phyloP scores from a whole-genome alignment of 2,329 filamentous ascomycete species.

The Blumeriella jaapii region DNA sequence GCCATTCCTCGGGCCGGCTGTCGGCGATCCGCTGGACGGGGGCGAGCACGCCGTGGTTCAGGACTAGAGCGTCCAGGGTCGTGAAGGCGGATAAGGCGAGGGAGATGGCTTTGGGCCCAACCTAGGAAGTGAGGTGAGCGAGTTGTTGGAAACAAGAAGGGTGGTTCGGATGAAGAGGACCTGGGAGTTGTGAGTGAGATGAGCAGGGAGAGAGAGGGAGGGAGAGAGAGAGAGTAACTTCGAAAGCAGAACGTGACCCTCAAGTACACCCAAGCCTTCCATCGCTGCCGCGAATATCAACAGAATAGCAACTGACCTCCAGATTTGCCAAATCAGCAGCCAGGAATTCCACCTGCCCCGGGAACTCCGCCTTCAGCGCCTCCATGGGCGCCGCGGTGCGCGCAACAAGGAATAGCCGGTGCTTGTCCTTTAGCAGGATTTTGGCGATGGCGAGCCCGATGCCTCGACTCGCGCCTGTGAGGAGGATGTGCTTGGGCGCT shows the following conservation, averaged over 20 bases:
- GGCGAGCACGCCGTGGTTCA: slow-evolving; percentile 80
- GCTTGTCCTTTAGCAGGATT: slow-evolving; percentile 38
- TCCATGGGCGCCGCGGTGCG: slow-evolving; percentile 39
- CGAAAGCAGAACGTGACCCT: background rate
- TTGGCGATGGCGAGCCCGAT: slow-evolving; percentile 46
- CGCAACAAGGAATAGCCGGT: slow-evolving; percentile 49
- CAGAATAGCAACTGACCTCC: slow-evolving; percentile 30
- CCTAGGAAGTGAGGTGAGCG: slow-evolving; percentile 11
- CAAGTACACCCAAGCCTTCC: background rate
- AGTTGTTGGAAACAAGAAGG: background rate
- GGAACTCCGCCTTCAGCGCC: slow-evolving; percentile 38
- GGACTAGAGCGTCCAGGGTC: slow-evolving; percentile 65
- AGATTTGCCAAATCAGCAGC: slow-evolving; percentile 43
- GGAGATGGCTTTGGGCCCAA: slow-evolving; percentile 51
- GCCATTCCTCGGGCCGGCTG: slow-evolving; percentile 62
- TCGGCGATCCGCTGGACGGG: slow-evolving; percentile 62
- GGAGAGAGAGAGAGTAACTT: background rate
- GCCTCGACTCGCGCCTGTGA: slow-evolving; percentile 54
- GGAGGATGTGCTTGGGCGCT: slow-evolving; percentile 49
- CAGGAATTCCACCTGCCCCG: slow-evolving; percentile 43
- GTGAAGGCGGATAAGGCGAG: slow-evolving; percentile 58
- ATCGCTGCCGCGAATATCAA: background rate
- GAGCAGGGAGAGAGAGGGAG: background rate
- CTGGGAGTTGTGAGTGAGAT: background rate
- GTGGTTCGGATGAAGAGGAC: background rate